phyloP scores from a whole-genome alignment of 768 basidiomycete species.

The Tricholoma sp. region DNA sequence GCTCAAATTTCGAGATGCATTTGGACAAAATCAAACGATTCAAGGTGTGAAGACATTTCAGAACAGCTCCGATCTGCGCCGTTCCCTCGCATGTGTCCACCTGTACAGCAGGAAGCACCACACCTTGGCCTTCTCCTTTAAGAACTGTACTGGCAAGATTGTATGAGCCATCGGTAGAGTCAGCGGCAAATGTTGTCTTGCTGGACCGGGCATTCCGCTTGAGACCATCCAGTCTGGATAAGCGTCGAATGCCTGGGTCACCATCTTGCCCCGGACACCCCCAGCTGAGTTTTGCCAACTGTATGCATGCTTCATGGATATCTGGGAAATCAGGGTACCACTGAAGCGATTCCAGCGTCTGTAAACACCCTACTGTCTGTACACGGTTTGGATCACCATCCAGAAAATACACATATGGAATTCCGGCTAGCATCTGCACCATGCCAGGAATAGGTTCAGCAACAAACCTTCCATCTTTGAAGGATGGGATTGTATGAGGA shows the following conservation, averaged over 20 bases:
- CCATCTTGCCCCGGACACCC: neutral
- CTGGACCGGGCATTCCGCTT: slow-evolving; percentile 1
- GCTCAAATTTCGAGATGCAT: too few relatives aligned
- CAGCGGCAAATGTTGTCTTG: neutral
- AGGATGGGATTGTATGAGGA: neutral
- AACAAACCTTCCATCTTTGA: neutral
- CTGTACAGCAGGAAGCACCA: too few relatives aligned
- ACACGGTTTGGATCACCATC: neutral
- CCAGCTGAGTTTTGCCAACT: neutral
- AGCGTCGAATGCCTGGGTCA: neutral
- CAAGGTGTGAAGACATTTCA: too few relatives aligned
- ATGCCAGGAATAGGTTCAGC: neutral
- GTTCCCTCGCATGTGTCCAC: too few relatives aligned
- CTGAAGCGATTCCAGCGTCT: too few relatives aligned
- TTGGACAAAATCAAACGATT: too few relatives aligned
- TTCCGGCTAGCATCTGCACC: neutral
- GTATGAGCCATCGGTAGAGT: neutral
- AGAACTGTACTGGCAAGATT: too few relatives aligned
- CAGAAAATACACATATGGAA: neutral
- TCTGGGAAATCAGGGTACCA: too few relatives aligned
- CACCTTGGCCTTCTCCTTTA: too few relatives aligned
- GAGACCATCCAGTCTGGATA: neutral
- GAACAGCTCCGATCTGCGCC: too few relatives aligned
- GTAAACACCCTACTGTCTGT: neutral
- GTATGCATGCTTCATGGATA: too few relatives aligned